Evolutionary conservation across 345 rosid genomes (phyloP).

Genomic region (Eucalyptus dawsonii): DNA sequence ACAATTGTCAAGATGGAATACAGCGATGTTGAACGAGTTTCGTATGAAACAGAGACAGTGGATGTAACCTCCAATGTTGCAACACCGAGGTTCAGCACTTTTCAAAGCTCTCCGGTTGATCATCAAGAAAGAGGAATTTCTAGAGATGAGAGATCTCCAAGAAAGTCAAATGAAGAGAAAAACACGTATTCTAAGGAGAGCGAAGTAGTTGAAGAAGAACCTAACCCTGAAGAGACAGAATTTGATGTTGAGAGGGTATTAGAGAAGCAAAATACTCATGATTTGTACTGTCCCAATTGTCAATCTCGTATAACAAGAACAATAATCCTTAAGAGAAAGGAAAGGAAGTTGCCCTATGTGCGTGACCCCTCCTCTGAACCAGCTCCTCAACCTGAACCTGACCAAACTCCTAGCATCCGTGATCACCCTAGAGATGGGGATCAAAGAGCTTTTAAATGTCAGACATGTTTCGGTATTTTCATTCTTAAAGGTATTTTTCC

Average conservation of each 20-base stretch:
- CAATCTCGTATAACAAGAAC: constrained; percentile 56
- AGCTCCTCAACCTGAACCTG: no score
- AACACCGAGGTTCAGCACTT: neutral
- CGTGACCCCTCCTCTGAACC: no score
- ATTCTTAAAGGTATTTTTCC: constrained; percentile 37
- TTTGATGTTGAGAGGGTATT: constrained; percentile 50
- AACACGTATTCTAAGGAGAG: constrained; percentile 2
- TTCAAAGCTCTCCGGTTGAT: neutral
- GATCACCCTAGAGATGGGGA: neutral
- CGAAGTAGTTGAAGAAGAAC: constrained; percentile 13
- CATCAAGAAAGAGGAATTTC: neutral
- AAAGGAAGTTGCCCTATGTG: constrained; percentile 16
- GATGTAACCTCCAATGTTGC: neutral
- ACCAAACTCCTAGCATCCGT: no score
- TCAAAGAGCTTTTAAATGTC: constrained; percentile 35
- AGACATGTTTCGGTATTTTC: constrained; percentile 67
- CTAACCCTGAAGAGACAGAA: constrained; percentile 27
- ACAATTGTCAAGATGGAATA: neutral
- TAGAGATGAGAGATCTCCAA: neutral
- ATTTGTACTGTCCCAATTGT: constrained; percentile 76
- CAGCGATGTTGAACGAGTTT: neutral
- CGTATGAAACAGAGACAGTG: neutral
- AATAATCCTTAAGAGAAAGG: constrained; percentile 49
- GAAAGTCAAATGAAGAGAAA: neutral
- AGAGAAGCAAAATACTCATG: constrained; percentile 64